A percentile compares a stretch with the other conserved stretches of the same genome.
phyloP scores from a whole-genome alignment of 345 rosid species.

The Populus tremula region DNA sequence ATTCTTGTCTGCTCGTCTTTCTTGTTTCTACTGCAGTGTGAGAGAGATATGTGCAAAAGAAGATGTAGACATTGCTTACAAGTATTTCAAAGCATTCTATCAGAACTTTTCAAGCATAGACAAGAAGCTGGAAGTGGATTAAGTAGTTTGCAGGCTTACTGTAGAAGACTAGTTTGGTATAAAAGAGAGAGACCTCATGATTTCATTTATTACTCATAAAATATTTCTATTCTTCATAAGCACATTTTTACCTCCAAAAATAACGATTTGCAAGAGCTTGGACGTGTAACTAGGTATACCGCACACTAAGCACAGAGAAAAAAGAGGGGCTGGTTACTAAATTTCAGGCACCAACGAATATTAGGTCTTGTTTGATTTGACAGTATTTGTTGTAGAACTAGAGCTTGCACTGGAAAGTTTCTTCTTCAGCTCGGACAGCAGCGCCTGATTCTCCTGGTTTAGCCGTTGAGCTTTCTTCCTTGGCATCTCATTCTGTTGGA shows the following conservation, averaged over 20 bases:
- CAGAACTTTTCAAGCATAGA: conserved; percentile 66
- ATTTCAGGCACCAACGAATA: neutral
- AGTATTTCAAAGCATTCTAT: conserved; percentile 89
- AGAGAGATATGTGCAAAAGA: conserved; percentile 86
- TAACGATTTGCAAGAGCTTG: neutral
- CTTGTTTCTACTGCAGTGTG: conserved; percentile 42
- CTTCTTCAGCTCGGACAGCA: conserved; percentile 36
- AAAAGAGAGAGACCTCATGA: neutral
- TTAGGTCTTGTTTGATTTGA: conserved; percentile 16
- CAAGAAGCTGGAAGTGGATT: conserved; percentile 60
- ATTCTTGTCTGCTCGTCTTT: neutral
- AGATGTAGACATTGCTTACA: conserved; percentile 78
- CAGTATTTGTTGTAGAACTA: conserved; percentile 6
- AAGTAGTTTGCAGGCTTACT: neutral
- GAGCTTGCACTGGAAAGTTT: conserved; percentile 25
- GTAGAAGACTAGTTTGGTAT: neutral
- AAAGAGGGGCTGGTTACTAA: neutral
- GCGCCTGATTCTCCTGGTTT: conserved; percentile 45
- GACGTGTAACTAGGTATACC: neutral
- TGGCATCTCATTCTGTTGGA: conserved; percentile 46
- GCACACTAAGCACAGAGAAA: neutral
- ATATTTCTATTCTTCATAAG: conserved; percentile 7
- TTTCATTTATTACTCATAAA: neutral
- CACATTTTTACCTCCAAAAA: conserved; percentile 4
- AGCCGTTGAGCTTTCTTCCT: conserved; percentile 49